Evolutionary conservation across 2,329 filamentous ascomycete species (phyloP), one percentile per base, ranked within the genome.

Genomic region (Cytospora piceae): DNA sequence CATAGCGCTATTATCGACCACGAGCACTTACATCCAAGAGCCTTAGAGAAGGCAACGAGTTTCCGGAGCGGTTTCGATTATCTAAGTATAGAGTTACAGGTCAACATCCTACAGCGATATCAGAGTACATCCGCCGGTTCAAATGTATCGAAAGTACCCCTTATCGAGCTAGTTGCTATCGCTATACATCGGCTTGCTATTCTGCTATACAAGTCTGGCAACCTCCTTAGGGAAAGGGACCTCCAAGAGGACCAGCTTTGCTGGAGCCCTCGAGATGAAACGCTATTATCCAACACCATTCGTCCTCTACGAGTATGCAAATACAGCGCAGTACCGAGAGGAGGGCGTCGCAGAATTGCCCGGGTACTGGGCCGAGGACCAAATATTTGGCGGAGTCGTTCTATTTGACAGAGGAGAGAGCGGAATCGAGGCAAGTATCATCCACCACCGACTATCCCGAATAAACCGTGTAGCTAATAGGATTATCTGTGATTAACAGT

Each of bases 311-410:
- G 24, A 42, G 5, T 54, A 61, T 24, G 34, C 24, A 12, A 37
- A 61, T 27, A 22, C 49, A 1, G 32, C 1, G 1, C 32, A 31
- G 32, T 61, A 61, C 31, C 49, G 31, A 2, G 34, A 37, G 2
- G 58, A 61, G 8, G 58, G 58, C 2, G 32, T 54, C 8, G 32
- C 31, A 2, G 58, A 61, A 4, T 8, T 61, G 2, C 17, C 32
- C 1, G 58, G 58, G 1, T 60, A 60, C 31, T 60, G 58, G 58
- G 58, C 42, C n/a, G 58, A 60, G 58, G 34, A 60, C 46, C 52
- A 31, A 31, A 52, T 60, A 7, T 60, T 60, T 52, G 58, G 58
- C 2, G 58, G 58, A 20, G 58, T 60, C 8, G 29, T 52, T 11
- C 14, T 60, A 7, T 60, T 60, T n/a, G 52, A 49, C 11, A 31